Percentiles rank a stretch among this genome's conserved stretches.
Evolutionary conservation across 192 early-diverging fungal genomes (phyloP).

Genomic region (Diversispora eburnea): DNA sequence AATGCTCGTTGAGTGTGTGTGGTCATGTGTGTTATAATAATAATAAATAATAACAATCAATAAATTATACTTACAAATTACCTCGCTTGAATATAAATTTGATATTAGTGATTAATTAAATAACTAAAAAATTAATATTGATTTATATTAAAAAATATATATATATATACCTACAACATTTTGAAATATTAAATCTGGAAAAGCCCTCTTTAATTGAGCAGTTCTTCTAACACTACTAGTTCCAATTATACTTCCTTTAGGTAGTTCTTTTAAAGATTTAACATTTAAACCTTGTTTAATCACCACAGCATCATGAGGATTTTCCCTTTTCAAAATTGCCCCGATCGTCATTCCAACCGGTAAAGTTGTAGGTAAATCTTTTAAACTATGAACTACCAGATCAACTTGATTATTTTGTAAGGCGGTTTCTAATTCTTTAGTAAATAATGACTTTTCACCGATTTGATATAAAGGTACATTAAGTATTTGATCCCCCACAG

Average conservation of each 20-base stretch:
- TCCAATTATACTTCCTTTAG: constrained; percentile 74
- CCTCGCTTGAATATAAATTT: constrained; percentile 29
- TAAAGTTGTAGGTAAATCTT: constrained; percentile 87
- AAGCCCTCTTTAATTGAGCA: constrained; percentile 77
- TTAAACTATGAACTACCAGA: constrained; percentile 90
- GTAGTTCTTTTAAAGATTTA: constrained; percentile 60
- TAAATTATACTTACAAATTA: constrained; percentile 36
- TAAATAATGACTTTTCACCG: constrained; percentile 87
- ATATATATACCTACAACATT: constrained; percentile 64
- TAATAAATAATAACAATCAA: constrained; percentile 12
- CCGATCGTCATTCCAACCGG: constrained; percentile 79
- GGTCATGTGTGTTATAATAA: constrained; percentile 32
- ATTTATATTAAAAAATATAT: neutral
- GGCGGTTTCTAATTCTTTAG: constrained; percentile 85
- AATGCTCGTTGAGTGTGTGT: no score
- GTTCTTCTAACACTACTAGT: constrained; percentile 84
- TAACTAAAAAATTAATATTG: constrained; percentile 16
- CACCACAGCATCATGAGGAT: constrained; percentile 87
- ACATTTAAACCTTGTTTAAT: constrained; percentile 44
- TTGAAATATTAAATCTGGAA: constrained; percentile 71
- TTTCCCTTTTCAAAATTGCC: constrained; percentile 81
- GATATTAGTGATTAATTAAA: neutral
- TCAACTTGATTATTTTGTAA: constrained; percentile 65
- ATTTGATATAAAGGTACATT: constrained; percentile 83
- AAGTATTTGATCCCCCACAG: constrained; percentile 77